Conservation (phyloP, 257 asterid genomes). For the Striga asiatica region DNA sequence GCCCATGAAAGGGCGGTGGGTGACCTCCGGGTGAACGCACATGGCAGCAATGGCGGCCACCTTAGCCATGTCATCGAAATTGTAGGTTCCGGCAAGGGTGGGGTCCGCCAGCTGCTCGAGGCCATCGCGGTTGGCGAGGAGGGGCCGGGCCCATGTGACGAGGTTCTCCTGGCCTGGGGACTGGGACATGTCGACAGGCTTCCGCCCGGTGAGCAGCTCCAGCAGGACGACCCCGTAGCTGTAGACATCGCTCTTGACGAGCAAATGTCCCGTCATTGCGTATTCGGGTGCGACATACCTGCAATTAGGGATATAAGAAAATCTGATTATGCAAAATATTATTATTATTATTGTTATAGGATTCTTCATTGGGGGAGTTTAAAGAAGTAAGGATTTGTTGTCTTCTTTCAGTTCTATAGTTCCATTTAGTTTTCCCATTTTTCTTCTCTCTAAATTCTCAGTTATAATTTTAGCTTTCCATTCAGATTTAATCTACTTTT, state of each 20-base stretch:
- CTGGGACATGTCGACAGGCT: slow-evolving; percentile 93
- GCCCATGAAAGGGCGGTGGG: slow-evolving; percentile 93
- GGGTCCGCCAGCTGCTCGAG: slow-evolving; percentile 75
- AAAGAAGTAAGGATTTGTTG: too few species aligned
- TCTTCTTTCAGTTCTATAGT: too few species aligned
- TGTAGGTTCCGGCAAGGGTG: slow-evolving; percentile 60
- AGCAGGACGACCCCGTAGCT: slow-evolving; percentile 88
- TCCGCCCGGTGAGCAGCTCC: slow-evolving; percentile 81
- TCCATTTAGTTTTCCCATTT: too few species aligned
- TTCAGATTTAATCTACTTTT: too few species aligned
- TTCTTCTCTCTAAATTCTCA: too few species aligned
- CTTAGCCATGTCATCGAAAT: slow-evolving; percentile 90
- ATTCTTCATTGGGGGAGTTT: too few species aligned
- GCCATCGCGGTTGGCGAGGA: slow-evolving; percentile 78
- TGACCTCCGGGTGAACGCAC: slow-evolving; percentile 95
- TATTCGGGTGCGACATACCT: slow-evolving; percentile 97
- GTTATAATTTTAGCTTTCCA: too few species aligned
- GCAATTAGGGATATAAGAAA: slow-evolving; percentile 1
- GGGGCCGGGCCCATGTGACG: slow-evolving; percentile 93
- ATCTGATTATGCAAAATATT: too few species aligned
- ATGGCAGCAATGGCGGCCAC: slow-evolving; percentile 91
- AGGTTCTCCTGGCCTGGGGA: slow-evolving; percentile 93
- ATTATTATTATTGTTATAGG: too few species aligned
- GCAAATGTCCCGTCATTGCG: slow-evolving; percentile 94
- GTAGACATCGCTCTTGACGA: slow-evolving; percentile 89